Evolutionary conservation across 306 rosid species (phyloP).

Genomic region (Herpetospermum pedunculosum): DNA sequence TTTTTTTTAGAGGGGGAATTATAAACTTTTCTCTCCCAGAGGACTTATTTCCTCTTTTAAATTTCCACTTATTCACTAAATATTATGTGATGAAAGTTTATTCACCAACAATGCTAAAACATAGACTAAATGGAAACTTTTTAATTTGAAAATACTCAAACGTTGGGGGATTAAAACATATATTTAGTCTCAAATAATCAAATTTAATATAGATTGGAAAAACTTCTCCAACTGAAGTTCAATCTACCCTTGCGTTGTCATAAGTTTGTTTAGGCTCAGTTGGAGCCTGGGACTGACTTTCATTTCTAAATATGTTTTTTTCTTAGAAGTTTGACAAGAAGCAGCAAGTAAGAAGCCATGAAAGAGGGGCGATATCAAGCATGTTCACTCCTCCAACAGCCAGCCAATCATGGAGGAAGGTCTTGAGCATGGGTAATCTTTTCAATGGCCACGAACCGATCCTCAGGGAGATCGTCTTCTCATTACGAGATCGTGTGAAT

Average conservation of each 20-base stretch:
- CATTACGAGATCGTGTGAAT: constrained; percentile 40
- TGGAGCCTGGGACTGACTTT: background rate
- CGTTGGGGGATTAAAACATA: no score
- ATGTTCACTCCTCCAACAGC: constrained; percentile 82
- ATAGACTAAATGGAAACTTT: no score
- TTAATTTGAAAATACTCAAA: no score
- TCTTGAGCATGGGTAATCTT: constrained; percentile 96
- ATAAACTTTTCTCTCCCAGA: no score
- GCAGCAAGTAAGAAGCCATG: constrained; percentile 39
- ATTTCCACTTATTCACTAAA: no score
- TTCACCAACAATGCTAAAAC: no score
- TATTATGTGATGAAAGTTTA: no score
- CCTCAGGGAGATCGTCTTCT: constrained; percentile 71
- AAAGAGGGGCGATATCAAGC: constrained; percentile 58
- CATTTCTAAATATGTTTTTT: constrained; percentile 1
- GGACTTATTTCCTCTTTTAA: no score
- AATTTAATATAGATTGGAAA: background rate
- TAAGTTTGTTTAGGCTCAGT: background rate
- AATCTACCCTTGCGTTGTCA: background rate
- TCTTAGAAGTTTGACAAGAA: constrained; percentile 56
- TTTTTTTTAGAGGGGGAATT: no score
- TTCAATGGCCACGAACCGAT: constrained; percentile 93
- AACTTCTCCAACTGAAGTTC: background rate
- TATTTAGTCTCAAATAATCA: background rate
- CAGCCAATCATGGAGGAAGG: constrained; percentile 92